Percentiles rank a stretch among this genome's conserved stretches.
phyloP scores from a whole-genome alignment of 495 filamentous ascomycete species.

The Tuber calosporum region DNA sequence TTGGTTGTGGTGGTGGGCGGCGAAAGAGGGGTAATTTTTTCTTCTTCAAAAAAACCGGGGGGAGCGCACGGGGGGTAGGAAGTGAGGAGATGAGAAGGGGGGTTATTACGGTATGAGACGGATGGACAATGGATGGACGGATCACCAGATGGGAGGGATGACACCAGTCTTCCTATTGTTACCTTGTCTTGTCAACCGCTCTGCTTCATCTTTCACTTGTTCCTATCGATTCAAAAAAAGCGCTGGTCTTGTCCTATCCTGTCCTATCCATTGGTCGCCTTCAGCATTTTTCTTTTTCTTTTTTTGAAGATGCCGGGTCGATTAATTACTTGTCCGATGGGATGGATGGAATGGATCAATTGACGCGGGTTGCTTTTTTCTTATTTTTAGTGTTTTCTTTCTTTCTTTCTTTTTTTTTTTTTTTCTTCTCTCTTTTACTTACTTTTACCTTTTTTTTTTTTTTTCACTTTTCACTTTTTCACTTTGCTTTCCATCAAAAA shows the following conservation, averaged over 20 bases:
- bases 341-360: neutral
- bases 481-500: neutral
- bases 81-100: conserved; percentile 12
- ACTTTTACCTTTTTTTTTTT: conserved; percentile 13
- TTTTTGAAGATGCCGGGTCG: neutral
- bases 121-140: neutral
- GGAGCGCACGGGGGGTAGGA: neutral
- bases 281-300: neutral
- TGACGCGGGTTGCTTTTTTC: conserved; percentile 9
- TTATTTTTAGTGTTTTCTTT: conserved; percentile 12
- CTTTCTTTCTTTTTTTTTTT: conserved; percentile 16
- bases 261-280: conserved; percentile 7
- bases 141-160: neutral
- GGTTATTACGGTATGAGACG: conserved; percentile 2
- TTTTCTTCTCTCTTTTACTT: conserved; percentile 5
- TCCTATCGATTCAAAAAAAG: neutral
- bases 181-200: neutral
- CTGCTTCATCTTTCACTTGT: neutral
- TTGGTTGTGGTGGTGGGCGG: neutral
- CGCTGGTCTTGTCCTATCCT: conserved; percentile 6
- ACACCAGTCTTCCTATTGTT: neutral
- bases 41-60: neutral
- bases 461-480: conserved; percentile 7
- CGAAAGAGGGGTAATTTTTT: conserved; percentile 5
- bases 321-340: conserved; percentile 4